Conservation (phyloP, 2,329 filamentous ascomycete genomes). For the Cladosporium sphaerospermum region DNA sequence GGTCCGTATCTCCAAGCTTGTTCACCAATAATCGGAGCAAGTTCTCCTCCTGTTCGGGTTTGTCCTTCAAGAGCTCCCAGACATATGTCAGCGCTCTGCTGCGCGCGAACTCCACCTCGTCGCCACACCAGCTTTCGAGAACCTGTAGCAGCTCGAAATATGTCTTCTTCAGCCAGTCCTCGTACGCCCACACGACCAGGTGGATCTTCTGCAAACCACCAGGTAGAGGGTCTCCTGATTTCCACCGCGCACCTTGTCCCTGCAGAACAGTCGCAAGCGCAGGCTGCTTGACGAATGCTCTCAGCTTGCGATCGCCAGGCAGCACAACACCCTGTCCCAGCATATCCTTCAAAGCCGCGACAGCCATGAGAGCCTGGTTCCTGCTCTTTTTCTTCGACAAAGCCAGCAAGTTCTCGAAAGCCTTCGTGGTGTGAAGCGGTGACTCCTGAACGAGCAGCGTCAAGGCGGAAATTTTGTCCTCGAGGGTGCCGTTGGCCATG, state of each 20-base stretch:
- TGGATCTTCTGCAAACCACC: slow-evolving; percentile 68
- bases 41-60: slow-evolving; percentile 95
- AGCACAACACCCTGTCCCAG: slow-evolving; percentile 82
- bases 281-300: slow-evolving; percentile 72
- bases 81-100: slow-evolving; percentile 84
- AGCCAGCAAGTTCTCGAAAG: slow-evolving; percentile 74
- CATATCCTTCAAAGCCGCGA: slow-evolving; percentile 89
- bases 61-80: slow-evolving; percentile 85
- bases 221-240: slow-evolving; percentile 62
- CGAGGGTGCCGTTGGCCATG: slow-evolving; percentile 91
- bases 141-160: slow-evolving; percentile 93
- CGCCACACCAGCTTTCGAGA: slow-evolving; percentile 85
- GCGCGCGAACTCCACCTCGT: slow-evolving; percentile 91
- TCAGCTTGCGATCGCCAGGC: slow-evolving; percentile 73
- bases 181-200: slow-evolving; percentile 81
- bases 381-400: slow-evolving; percentile 91
- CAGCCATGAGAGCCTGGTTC: slow-evolving; percentile 84
- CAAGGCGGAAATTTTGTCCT: slow-evolving; percentile 91
- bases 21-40: slow-evolving; percentile 85
- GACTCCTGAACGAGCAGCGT: slow-evolving; percentile 95
- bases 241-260: slow-evolving; percentile 59
- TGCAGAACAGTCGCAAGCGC: slow-evolving; percentile 66
- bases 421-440: slow-evolving; percentile 83
- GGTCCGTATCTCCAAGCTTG: slow-evolving; percentile 90
- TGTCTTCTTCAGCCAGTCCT: slow-evolving; percentile 89